Base-by-base conservation (phyloP, 2,329 filamentous ascomycete species). In the Xylariaceae sp. region DNA sequence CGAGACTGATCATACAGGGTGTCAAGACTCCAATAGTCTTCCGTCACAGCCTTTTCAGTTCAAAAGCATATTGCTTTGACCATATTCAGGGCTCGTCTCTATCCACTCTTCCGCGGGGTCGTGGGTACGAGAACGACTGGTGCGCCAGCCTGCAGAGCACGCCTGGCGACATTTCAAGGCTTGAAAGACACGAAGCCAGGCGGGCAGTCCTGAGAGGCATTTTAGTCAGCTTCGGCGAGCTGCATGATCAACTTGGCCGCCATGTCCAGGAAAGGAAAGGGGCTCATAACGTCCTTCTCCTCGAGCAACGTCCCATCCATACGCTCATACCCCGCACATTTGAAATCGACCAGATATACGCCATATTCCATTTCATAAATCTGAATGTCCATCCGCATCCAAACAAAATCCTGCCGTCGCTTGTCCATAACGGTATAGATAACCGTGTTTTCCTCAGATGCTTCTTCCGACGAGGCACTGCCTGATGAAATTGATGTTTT, bases 301-400 rank as follows among this genome's bases (percentile, higher is more conserved):
- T 93, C 89, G 38, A 89, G 70, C 38, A 85, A 70, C 51, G 84
- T 80, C 37, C 91, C 84, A 41, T 93, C 73, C 11, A 72, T 59
- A 35, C 77, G 88, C 68, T 98, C 93, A 66, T 98, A 98, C 16
- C 93, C 93, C 12, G 93, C 90, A 63, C 91, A 97, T 63, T 96
- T 97, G 74, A 98, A 98, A 64, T 98, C 93, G 37, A 98, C 93
- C 48, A 98, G 83, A 64, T 91, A 97, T 51, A 93, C 91, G 41
- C 87, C 85, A 43, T 83, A 81, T 63, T 97, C 91, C 72, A 97
- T 89, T 60, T 89, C 85, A 65, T 96, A 96, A 38, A 96, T 83
- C 63, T 96, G 93, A 49, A 98, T 96, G 51, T 95, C 90, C 62
- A 98, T 81, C 61, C 95, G 93, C 57, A 97, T 85, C 61, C 87